Base-by-base conservation (phyloP, 352 stramenopile genomes). In the Globisporangium nagaii region DNA sequence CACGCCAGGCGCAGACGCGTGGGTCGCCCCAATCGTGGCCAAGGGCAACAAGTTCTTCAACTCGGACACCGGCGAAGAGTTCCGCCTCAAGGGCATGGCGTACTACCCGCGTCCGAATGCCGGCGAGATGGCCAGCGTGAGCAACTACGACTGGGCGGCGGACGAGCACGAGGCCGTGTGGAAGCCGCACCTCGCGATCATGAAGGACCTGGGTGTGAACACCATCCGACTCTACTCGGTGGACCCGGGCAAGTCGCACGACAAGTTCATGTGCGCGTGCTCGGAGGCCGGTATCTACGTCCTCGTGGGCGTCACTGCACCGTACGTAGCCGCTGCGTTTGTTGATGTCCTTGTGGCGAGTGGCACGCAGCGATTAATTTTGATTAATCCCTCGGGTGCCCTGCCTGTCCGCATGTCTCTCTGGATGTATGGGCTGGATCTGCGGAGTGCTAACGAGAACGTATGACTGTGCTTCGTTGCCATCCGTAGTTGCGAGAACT, bases 41-140 rank as follows among this genome's bases (percentile, higher is more conserved):
- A 84, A 82, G 52, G 81, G 83, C 56, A 92, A 92, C 71, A 94
- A 93, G 60, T 80, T 95, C 58, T 96, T 93, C 64, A 67, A 92
- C 64, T 80, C 72, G 13, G 55, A 71, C 2, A 84, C 76, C 1
- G 73, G 75, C 12, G 41, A 73, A 9, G 74, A 89, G 50, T 80
- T 92, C 63, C 73, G 73, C 17, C 72, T 89, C 27, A 75, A 77
- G 45, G 82, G 82, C 39, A 83, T 90, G 63, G 76, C 70, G 7
- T 89, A 90, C 62, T 89, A 84, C 58, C 77, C 79, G 12, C 71
- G 77, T 4, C 75, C 81, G 11, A 92, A 92, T 40, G 54, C 31
- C 11, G 81, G 81, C 9, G 67, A 73, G 41, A 39, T 79, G 0
- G 55, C 73, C 5, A 48, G 53, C 11, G 60, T 64, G 8, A 68